These are phyloP conservation scores for Pestalotiopsis sp. DNA, from an alignment of 2,329 filamentous ascomycete species.

Conservation along the genomic window DNA sequence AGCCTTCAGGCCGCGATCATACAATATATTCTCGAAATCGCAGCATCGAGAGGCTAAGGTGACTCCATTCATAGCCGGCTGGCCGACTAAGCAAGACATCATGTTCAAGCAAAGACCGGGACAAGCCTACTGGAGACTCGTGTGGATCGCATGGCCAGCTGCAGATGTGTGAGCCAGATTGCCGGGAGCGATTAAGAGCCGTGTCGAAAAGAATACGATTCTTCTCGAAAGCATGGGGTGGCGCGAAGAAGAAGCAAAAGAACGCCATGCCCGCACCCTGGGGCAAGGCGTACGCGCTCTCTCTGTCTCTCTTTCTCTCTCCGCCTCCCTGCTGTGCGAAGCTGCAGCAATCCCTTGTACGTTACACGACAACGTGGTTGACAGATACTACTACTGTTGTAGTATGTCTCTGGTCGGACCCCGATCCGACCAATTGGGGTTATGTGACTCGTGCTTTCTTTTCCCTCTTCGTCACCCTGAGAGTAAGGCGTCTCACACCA, in stretches of 20 bases:
- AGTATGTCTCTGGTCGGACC: neutral
- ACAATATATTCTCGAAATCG: neutral
- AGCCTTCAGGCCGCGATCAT: neutral
- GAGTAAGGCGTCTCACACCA: neutral
- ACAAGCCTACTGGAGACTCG: neutral
- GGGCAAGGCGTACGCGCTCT: neutral
- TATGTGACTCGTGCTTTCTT: neutral
- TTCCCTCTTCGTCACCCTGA: neutral
- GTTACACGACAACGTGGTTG: slow-evolving; percentile 9
- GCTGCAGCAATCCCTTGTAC: neutral
- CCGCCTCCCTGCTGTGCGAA: neutral
- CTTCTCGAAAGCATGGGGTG: neutral
- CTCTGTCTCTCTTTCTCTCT: neutral
- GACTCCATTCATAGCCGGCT: neutral
- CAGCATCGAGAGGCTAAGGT: neutral
- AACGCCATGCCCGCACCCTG: neutral
- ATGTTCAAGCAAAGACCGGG: neutral
- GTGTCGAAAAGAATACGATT: neutral
- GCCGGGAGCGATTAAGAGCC: slow-evolving; percentile 1
- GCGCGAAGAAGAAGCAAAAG: neutral
- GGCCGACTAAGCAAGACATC: neutral
- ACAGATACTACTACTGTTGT: neutral
- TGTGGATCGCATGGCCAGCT: neutral
- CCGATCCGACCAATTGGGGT: neutral
- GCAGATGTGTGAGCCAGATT: slow-evolving; percentile 4